These are phyloP conservation scores for Cryphonectria radicalis DNA, from an alignment of 2,329 filamentous ascomycete species.

Conservation along the genomic window DNA sequence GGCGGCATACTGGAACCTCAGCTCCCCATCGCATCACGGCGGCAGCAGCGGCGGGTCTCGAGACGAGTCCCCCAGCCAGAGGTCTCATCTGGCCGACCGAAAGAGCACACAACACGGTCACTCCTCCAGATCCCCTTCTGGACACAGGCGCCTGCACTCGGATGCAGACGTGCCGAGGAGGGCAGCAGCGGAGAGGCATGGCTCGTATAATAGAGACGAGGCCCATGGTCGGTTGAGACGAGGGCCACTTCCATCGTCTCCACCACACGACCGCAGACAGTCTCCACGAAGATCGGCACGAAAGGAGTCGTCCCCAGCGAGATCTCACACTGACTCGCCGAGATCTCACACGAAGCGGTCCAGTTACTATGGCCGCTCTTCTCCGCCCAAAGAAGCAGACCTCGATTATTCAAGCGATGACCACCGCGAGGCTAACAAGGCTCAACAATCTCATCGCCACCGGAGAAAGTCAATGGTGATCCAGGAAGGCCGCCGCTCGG, in stretches of 20 bases:
- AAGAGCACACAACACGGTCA: conserved; percentile 24
- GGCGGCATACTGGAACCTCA: conserved; percentile 43
- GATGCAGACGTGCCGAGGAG: conserved; percentile 32
- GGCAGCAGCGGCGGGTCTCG: conserved; percentile 19
- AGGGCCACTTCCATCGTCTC: conserved; percentile 17
- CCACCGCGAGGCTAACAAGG: conserved; percentile 35
- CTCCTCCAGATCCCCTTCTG: conserved; percentile 23
- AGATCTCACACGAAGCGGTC: conserved; percentile 37
- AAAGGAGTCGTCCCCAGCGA: conserved; percentile 40
- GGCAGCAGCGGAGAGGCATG: conserved; percentile 22
- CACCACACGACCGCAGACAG: conserved; percentile 35
- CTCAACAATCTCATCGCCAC: conserved; percentile 36
- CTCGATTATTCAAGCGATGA: conserved; percentile 47
- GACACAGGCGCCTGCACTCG: conserved; percentile 42
- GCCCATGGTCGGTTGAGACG: conserved; percentile 22
- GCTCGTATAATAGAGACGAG: conserved; percentile 31
- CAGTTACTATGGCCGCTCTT: conserved; percentile 34
- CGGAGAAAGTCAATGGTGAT: conserved; percentile 42
- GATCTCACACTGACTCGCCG: conserved; percentile 32
- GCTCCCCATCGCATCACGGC: conserved; percentile 22
- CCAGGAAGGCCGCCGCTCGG: conserved; percentile 40
- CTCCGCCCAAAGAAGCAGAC: conserved; percentile 38
- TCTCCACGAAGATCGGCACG: conserved; percentile 37
- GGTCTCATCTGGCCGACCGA: conserved; percentile 29
- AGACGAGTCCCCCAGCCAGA: conserved; percentile 16